phyloP scores from a whole-genome alignment of 2,329 filamentous ascomycete species.

The Onygena corvina region DNA sequence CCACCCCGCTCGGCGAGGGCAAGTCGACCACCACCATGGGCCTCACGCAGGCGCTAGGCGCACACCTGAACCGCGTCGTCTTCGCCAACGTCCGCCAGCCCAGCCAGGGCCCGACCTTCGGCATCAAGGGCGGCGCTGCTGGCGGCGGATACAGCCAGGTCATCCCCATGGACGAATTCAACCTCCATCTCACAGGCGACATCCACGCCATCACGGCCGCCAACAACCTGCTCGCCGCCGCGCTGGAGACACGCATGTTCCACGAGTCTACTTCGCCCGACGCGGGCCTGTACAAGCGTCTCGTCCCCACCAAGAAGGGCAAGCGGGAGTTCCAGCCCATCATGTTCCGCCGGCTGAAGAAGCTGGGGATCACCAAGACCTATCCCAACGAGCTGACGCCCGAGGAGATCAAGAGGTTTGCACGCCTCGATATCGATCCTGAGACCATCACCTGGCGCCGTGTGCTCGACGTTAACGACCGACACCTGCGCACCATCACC shows the following conservation, averaged over 20 bases:
- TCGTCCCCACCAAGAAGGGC: constrained; percentile 83
- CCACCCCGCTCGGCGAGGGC: constrained; percentile 89
- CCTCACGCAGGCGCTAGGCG: constrained; percentile 81
- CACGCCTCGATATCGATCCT: constrained; percentile 90
- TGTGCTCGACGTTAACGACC: constrained; percentile 93
- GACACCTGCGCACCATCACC: constrained; percentile 79
- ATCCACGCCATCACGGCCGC: constrained; percentile 95
- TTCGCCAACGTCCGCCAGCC: constrained; percentile 97
- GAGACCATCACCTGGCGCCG: constrained; percentile 95
- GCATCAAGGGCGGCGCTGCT: constrained; percentile 95
- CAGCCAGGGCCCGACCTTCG: constrained; percentile 93
- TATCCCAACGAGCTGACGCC: constrained; percentile 80
- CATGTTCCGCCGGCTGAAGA: constrained; percentile 88
- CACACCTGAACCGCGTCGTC: constrained; percentile 71
- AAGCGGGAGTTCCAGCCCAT: constrained; percentile 74
- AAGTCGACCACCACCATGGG: constrained; percentile 98
- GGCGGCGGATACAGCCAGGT: constrained; percentile 98
- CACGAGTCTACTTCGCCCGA: constrained; percentile 95
- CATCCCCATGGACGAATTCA: constrained; percentile 99
- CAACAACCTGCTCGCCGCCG: constrained; percentile 91
- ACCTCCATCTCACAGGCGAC: constrained; percentile 91
- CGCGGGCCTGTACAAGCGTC: constrained; percentile 68
- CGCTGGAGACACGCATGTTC: constrained; percentile 96
- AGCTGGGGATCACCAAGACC: constrained; percentile 91
- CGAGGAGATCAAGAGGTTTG: constrained; percentile 78